Base-by-base conservation (phyloP, 371 early-diverging fungal genomes). In the Syncephalastrum monosporum region DNA sequence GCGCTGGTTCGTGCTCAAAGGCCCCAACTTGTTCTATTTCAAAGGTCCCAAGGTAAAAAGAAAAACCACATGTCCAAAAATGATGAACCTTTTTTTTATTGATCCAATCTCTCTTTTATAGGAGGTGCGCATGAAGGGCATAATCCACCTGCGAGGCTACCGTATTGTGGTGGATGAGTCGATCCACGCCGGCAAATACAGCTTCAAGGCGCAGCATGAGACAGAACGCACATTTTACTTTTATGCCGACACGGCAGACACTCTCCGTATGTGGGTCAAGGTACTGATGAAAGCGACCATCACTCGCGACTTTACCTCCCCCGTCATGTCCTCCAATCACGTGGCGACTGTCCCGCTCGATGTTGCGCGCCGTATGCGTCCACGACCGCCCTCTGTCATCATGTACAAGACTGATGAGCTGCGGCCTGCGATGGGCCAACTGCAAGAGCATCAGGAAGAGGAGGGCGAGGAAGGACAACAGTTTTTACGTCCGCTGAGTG, bases 221-320 rank as follows among this genome's bases (percentile, higher is more conserved):
- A 61, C 67, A n/a, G 67, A 76, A 50, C 82, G 87, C 44, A 81
- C 83, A 23, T 83, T 85, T 59, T 82, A 67, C 55, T 88, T 90
- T 58, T 85, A 81, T 58, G 77, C 83, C 1, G 88, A 88, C 16
- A 79, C 76, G 16, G 81, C 81, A 50, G 60, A 63, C 2, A 68
- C 62, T 15, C 79, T 82, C 75, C 81, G 75, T 53, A 81, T 69
- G 2, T 90, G 88, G 88, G 68, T 86, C 43, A 86, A 85, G 50
- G 80, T 84, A 1, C 50, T 90, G 57, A 88, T 87, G 83, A 90
- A 90, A 62, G 83, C 87, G 5, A 86, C 90, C 0, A 90, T 90
- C 57, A 74, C 79, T 4, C 68, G 86, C 8, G 84, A 87, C 56
- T 69, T 55, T 45, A 55, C 64, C 61, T 83, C 86, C 0, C 88